These are phyloP conservation scores for Dactylellina drechsleri DNA, from an alignment of 2,329 filamentous ascomycete genomes.

Conservation along the genomic window DNA sequence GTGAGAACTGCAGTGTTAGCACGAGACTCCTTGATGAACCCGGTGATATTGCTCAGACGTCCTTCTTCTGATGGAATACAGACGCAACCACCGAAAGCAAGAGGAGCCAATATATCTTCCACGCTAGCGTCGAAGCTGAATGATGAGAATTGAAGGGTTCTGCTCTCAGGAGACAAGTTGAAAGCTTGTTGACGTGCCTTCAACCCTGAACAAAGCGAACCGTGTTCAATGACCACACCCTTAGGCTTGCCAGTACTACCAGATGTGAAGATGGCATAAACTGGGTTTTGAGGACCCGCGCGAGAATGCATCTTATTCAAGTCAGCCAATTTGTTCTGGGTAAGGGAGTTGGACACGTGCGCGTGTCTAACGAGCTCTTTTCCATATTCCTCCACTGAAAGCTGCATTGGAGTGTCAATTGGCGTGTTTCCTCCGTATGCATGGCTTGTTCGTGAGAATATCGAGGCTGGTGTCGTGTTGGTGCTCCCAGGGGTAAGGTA, in stretches of 20 bases:
- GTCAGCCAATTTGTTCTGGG: background rate
- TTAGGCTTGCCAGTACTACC: constrained; percentile 61
- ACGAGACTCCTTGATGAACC: constrained; percentile 55
- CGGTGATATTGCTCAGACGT: constrained; percentile 64
- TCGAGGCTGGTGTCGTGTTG: constrained; percentile 5
- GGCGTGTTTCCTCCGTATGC: constrained; percentile 13
- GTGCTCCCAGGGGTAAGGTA: constrained; percentile 10
- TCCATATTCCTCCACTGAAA: constrained; percentile 15
- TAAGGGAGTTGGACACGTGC: background rate
- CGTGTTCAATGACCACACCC: constrained; percentile 62
- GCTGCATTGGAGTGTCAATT: constrained; percentile 2
- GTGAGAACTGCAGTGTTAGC: constrained; percentile 65
- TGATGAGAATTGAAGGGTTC: constrained; percentile 63
- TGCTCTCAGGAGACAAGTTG: constrained; percentile 49
- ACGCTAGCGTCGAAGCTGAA: constrained; percentile 65
- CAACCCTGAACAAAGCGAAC: constrained; percentile 59
- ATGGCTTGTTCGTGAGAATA: constrained; percentile 10
- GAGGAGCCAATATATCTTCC: constrained; percentile 61
- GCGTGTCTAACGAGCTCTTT: constrained; percentile 13
- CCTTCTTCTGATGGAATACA: constrained; percentile 65
- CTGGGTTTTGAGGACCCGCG: constrained; percentile 57
- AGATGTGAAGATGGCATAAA: constrained; percentile 61
- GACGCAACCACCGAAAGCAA: constrained; percentile 64
- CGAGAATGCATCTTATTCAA: constrained; percentile 10
- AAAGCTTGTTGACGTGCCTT: constrained; percentile 58